Percentiles rank a stretch among this genome's conserved stretches.
Conservation (phyloP, 192 early-diverging fungal genomes). For the Nowakowskiella sp. region DNA sequence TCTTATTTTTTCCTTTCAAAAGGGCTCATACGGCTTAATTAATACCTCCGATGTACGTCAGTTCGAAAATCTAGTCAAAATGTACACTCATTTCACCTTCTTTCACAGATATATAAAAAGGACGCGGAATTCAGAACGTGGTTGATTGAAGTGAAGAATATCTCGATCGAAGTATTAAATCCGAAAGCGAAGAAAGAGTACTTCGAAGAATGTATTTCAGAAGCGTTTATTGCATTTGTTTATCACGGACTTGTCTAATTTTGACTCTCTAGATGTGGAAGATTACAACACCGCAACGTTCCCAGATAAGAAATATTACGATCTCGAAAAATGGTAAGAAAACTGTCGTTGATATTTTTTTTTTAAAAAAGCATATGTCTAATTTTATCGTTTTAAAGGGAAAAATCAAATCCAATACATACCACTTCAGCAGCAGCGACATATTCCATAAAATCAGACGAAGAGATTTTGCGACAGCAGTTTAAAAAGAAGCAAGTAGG, state of each 20-base stretch:
- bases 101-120: conserved; percentile 26
- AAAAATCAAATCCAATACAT: too few relatives aligned
- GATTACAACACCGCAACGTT: conserved; percentile 39
- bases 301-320: conserved; percentile 33
- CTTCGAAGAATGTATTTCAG: conserved; percentile 30
- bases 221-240: not conserved
- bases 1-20: not conserved
- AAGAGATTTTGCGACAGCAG: not conserved
- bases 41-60: conserved; percentile 11
- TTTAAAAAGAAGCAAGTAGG: too few relatives aligned
- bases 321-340: conserved; percentile 23
- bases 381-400: too few relatives aligned
- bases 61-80: not conserved
- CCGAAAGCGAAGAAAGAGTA: conserved; percentile 18
- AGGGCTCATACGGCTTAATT: conserved; percentile 24
- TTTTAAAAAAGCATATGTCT: not conserved
- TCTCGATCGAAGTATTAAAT: conserved; percentile 24
- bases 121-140: conserved; percentile 40
- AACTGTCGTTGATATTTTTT: conserved; percentile 11
- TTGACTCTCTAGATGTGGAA: conserved; percentile 17
- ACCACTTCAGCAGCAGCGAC: too few relatives aligned
- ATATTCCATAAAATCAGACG: too few relatives aligned
- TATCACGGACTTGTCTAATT: not conserved
- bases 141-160: conserved; percentile 42
- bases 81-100: not conserved